Base-by-base conservation (phyloP, 2,329 filamentous ascomycete genomes). In the Phoma sp. region DNA sequence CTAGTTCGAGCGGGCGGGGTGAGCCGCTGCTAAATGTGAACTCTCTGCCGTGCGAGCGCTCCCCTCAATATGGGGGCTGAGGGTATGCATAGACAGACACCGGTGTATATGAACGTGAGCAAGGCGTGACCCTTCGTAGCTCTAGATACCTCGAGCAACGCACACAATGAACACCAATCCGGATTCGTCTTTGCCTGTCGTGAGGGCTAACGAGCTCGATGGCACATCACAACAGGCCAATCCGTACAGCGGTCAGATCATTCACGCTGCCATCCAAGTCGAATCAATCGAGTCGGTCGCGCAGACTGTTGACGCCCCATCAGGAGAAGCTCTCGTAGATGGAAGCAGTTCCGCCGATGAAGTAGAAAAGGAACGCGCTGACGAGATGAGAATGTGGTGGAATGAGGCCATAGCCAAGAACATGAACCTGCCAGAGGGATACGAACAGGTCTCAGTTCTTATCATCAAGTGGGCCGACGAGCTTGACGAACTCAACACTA, bases 381-480 rank as follows among this genome's bases (percentile, higher is more conserved):
- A 58, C 22, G n/a, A 66, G 22, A 69, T 72, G 66, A 69, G 67
- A 41, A 61, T 61, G 40, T 72, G 68, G 65, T 75, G 70, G 69
- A 63, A 70, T 29, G 65, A 73, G 37, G 64, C 61, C 2, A 70
- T 70, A 9, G 52, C 51, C 9, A 70, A 54, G 18, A 64, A 73
- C 29, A 69, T 73, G 67, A 53, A 66, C 9, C 59, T 71, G 13
- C 62, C 71, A 1, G 64, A 68, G 11, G 66, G 66, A 2, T 77
- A 77, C 41, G 23, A 58, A 5, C 59, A 73, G 25, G 74, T 75
- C 7, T 64, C 71, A 7, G 74, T 75, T 1, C 52, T 77, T 3
- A 56, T 77, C 4, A 65, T 76, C 25, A 71, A 70, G 32, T 77
- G 74, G 74, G 68, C 57, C 0, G 65, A 71, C 27, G 46, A 62